These are phyloP conservation scores for Mycena olivaceomarginata DNA, from an alignment of 768 basidiomycete genomes.

Conservation along the genomic window DNA sequence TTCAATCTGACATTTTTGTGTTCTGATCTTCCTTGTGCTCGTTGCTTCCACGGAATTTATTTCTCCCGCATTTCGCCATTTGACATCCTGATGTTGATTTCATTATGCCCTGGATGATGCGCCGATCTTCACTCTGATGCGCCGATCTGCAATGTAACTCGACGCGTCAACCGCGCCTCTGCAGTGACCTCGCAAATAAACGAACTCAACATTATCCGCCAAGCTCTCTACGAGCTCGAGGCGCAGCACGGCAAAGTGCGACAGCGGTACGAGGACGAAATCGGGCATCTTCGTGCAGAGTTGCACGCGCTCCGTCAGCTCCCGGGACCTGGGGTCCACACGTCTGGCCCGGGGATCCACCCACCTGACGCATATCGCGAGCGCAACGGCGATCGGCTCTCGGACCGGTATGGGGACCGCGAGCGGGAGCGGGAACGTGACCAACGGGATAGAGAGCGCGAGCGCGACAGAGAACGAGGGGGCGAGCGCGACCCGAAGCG, in stretches of 20 bases:
- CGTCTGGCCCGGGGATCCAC: constrained; percentile 17
- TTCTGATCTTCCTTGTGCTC: constrained; percentile 2
- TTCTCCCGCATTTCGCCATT: neutral
- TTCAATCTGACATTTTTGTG: constrained; percentile 4
- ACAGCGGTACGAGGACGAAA: constrained; percentile 91
- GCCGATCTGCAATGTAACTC: neutral
- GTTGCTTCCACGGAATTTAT: neutral
- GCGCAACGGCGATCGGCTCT: constrained; percentile 10
- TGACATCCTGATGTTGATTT: constrained; percentile 20
- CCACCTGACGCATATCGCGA: constrained; percentile 20
- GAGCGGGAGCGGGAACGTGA: constrained; percentile 53
- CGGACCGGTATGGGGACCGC: constrained; percentile 52
- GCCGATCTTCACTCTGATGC: neutral
- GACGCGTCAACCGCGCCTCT: neutral
- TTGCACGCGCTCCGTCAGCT: constrained; percentile 70
- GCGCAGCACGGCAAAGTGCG: constrained; percentile 90
- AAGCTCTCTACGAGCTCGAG: constrained; percentile 95
- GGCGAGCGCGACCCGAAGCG: constrained; percentile 77
- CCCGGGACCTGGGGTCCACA: constrained; percentile 23
- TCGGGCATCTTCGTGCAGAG: constrained; percentile 82
- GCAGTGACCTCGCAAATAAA: constrained; percentile 89
- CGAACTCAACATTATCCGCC: constrained; percentile 93
- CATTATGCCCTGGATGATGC: constrained; percentile 27
- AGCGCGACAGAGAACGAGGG: constrained; percentile 65
- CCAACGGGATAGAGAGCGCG: constrained; percentile 61